Conservation (phyloP, 139 green algal genomes). For the Spirogloea muscicola region DNA sequence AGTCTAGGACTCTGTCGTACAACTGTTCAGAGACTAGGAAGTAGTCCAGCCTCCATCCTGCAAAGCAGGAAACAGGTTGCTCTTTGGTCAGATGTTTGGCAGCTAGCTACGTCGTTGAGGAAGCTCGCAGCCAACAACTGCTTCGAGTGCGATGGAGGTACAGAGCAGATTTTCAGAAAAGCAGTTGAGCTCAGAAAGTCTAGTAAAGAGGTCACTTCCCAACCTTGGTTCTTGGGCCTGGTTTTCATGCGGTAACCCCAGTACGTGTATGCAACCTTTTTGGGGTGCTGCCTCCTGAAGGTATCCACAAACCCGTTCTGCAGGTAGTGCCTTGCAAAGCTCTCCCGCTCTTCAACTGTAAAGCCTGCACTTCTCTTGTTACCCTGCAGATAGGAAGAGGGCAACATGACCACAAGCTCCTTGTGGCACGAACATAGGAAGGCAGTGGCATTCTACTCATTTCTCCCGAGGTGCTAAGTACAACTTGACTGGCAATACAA, state of each 20-base stretch:
- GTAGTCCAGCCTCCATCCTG: constrained; percentile 54
- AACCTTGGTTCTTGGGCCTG: constrained; percentile 34
- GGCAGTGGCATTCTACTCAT: no score
- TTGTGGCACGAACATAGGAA: no score
- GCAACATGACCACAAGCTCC: no score
- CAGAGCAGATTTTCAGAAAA: neutral
- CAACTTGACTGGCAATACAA: no score
- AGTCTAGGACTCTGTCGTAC: constrained; percentile 32
- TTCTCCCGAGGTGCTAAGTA: no score
- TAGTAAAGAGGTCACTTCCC: neutral
- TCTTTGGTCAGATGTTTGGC: neutral
- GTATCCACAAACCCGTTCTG: constrained; percentile 42
- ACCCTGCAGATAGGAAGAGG: constrained; percentile 31
- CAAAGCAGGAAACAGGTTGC: neutral
- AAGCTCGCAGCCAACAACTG: neutral
- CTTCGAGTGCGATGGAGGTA: neutral
- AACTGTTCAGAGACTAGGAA: constrained; percentile 43
- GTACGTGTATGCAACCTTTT: constrained; percentile 45
- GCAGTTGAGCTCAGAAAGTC: neutral
- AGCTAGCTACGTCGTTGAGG: neutral
- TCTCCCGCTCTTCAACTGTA: constrained; percentile 40
- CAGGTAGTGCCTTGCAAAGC: constrained; percentile 18
- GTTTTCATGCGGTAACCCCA: constrained; percentile 40
- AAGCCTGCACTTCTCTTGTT: constrained; percentile 43
- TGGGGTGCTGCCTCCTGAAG: constrained; percentile 44